Base-by-base conservation (phyloP, 2,329 filamentous ascomycete genomes). In the Cordyceps cicadae region DNA sequence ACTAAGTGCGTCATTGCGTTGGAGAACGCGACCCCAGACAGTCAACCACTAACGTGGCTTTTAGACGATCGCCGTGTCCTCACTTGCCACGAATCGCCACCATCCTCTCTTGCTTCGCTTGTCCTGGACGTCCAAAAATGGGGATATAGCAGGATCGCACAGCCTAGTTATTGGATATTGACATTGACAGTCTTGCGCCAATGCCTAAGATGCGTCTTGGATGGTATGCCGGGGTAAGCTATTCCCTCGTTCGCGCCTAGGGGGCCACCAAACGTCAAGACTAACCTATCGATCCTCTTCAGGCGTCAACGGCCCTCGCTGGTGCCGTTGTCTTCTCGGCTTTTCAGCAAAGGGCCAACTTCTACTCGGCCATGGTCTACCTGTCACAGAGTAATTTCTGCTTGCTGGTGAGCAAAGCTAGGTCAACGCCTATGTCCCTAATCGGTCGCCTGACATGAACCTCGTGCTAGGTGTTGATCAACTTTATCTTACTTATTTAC, bases 301-400 rank as follows among this genome's bases (percentile, higher is more conserved):
- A 92, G 89, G 82, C 85, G 74, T 97, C 93, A 60, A 87, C 89
- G 73, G 87, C 87, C 75, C 86, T 96, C 71, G 93, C 93, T 68
- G 88, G 85, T 66, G 85, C 86, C 68, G 92, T 96, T 62, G 82
- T 97, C 63, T 76, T 96, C 62, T 94, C 92, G 71, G 93, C 94
- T 64, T 93, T 97, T 75, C 89, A 94, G 71, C 90, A 97, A 77
- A 86, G 94, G 65, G 88, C 94, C 65, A 99, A 99, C 76, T 99
- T 97, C 81, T 99, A 99, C 78, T 95, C 93, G 59, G 92, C 94
- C 66, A 94, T 92, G 77, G 94, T 99, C 54, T 96, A 97, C 76
- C 85, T 99, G 55, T 90, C 92, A 46, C 93, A 97, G 76, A 97
- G 92, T 75, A 97, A 94, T 77, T 87, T 95, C 68, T 97, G 93